These are phyloP conservation scores for Quercus mongolica DNA, from an alignment of 306 rosid species.

Conservation along the genomic window DNA sequence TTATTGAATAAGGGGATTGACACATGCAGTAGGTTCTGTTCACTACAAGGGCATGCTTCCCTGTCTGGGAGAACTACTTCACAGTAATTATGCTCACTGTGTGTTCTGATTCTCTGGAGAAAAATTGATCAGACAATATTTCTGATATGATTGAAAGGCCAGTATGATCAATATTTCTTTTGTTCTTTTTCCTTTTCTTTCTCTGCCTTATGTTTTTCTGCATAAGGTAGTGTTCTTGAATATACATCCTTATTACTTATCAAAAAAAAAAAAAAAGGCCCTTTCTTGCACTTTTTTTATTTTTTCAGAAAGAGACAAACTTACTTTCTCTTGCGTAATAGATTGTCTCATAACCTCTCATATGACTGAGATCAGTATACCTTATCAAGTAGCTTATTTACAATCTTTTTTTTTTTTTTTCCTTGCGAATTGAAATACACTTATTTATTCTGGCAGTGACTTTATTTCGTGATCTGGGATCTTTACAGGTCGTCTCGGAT, in stretches of 20 bases:
- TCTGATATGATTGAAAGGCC: not conserved
- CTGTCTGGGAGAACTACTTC: not conserved
- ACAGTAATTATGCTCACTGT: not conserved
- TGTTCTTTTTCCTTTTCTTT: not conserved
- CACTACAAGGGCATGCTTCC: not conserved
- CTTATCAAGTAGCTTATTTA: not conserved
- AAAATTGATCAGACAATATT: not conserved
- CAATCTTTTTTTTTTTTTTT: not conserved
- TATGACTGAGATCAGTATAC: not conserved
- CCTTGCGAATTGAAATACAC: not conserved
- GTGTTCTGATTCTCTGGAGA: not conserved
- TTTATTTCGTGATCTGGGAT: constrained; percentile 17
- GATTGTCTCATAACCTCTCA: not conserved
- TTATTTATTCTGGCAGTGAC: constrained; percentile 6
- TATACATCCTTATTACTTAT: no score
- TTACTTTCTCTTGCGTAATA: not conserved
- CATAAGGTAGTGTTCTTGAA: no score
- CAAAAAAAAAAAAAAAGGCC: no score
- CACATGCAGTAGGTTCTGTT: no score
- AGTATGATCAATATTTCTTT: no score
- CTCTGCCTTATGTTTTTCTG: no score
- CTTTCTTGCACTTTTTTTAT: not conserved
- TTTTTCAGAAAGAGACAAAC: not conserved
- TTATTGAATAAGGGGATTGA: no score
- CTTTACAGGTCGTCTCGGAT: constrained; percentile 71